phyloP scores from a whole-genome alignment of 768 basidiomycete genomes.

The Dioszegia hungarica region DNA sequence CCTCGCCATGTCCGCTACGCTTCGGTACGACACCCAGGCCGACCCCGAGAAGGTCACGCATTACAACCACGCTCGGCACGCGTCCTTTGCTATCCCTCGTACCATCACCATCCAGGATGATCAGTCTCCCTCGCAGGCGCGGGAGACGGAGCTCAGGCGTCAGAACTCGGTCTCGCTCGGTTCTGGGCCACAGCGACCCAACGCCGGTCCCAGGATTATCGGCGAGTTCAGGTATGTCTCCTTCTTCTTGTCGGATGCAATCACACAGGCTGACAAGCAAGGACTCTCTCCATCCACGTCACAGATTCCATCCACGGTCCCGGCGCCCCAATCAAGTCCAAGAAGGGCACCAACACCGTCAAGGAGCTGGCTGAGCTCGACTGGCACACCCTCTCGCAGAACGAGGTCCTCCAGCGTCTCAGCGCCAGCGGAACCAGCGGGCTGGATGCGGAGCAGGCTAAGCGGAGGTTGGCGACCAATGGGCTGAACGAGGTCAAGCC shows the following conservation, averaged over 20 bases:
- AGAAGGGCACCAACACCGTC: conserved; percentile 16
- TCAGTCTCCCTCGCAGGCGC: not conserved
- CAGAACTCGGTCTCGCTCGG: conserved; percentile 28
- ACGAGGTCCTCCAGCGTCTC: conserved; percentile 54
- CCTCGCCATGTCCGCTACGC: not conserved
- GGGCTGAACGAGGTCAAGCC: conserved; percentile 58
- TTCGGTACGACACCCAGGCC: not conserved
- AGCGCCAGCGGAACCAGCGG: conserved; percentile 54
- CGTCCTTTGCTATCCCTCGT: conserved; percentile 15
- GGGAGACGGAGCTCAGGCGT: conserved; percentile 18
- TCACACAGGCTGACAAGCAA: conserved; percentile 17
- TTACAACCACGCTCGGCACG: not conserved
- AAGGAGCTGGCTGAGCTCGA: conserved; percentile 51
- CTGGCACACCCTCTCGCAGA: conserved; percentile 54
- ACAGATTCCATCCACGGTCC: conserved; percentile 30
- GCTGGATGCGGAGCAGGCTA: conserved; percentile 55
- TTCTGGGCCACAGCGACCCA: conserved; percentile 16
- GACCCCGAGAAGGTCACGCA: conserved; percentile 2
- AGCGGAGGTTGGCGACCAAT: conserved; percentile 52
- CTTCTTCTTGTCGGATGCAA: not conserved
- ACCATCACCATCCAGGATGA: conserved; percentile 29
- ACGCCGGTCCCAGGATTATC: conserved; percentile 29
- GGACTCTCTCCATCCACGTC: conserved; percentile 55
- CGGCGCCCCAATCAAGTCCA: not conserved
- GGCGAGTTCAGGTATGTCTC: conserved; percentile 41